These are phyloP conservation scores for Reticulascus tulasneorum DNA, from an alignment of 2,329 filamentous ascomycete species.

Conservation along the genomic window DNA sequence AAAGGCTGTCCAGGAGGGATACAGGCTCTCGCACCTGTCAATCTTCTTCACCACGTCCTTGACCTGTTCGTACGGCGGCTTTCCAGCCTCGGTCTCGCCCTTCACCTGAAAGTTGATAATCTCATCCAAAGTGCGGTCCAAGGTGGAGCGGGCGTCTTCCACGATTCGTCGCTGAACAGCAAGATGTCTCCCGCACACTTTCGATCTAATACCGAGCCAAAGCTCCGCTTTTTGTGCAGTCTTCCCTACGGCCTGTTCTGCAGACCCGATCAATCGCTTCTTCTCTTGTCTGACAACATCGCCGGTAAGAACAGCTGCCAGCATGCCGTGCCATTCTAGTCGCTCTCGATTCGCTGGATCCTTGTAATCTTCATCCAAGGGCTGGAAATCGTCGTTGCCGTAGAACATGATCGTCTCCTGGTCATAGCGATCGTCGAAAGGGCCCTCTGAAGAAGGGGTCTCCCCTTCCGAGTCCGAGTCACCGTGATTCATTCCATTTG, in stretches of 20 bases:
- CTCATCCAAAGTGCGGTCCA: conserved; percentile 75
- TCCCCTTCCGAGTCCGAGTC: conserved; percentile 90
- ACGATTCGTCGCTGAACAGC: conserved; percentile 83
- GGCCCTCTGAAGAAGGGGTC: conserved; percentile 78
- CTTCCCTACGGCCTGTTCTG: conserved; percentile 53
- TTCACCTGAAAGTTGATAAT: conserved; percentile 94
- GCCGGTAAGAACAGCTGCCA: conserved; percentile 90
- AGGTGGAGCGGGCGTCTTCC: conserved; percentile 72
- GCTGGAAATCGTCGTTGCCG: conserved; percentile 82
- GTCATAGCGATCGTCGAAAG: conserved; percentile 83
- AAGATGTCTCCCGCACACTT: conserved; percentile 76
- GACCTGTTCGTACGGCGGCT: conserved; percentile 83
- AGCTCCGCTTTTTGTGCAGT: conserved; percentile 73
- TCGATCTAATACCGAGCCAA: conserved; percentile 85
- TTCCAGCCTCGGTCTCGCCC: conserved; percentile 86
- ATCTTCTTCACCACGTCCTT: conserved; percentile 86
- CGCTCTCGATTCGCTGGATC: conserved; percentile 85
- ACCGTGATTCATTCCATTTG: conserved; percentile 61
- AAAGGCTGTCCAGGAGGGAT: conserved; percentile 74
- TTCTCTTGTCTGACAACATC: conserved; percentile 98
- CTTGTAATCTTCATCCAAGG: conserved; percentile 83
- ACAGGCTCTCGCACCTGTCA: conserved; percentile 81
- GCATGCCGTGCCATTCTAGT: conserved; percentile 97
- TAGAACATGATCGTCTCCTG: conserved; percentile 92
- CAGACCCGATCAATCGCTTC: conserved; percentile 82